Base-by-base conservation (phyloP, 495 filamentous ascomycete genomes). In the Friedmanniomyces simplex region DNA sequence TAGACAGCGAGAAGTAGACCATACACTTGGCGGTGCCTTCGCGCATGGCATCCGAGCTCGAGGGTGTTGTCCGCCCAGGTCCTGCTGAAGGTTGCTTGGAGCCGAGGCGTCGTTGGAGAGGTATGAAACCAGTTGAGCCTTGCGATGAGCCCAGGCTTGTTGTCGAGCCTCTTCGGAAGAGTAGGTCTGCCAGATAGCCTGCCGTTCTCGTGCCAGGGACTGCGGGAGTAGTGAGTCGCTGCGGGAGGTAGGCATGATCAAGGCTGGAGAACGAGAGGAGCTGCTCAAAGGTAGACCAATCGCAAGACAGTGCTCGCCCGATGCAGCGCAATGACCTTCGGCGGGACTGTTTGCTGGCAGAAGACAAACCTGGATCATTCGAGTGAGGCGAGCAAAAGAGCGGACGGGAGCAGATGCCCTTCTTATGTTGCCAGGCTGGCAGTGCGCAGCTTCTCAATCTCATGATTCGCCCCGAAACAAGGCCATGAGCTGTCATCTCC, bases 141-240 rank as follows among this genome's bases (percentile, higher is more conserved):
- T 59, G 24, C 47, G 60, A n/a, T 63, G 47, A 36, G 37, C 11
- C 64, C 64, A 66, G n/a, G 56, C 52, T 16, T 39, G 30, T 13
- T 48, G 57, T 53, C 54, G 58, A 24, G 42, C 46, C 10, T 52
- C 36, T 20, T 64, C 64, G 18, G 61, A n/a, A 1, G 42, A 20
- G 24, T 58, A 42, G 12, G 58, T 16, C 32, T 25, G n/a, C 37
- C 63, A 62, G 34, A 62, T 58, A 8, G 49, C 46, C 34, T 51
- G 55, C 48, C 43, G 28, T 48, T 54, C 55, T 30, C 24, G 49
- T 26, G 55, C 51, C 24, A 65, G 55, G 0, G 21, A 26, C 47
- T 62, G 50, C 42, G 30, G 7, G 8, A 56, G 18, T 6, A 45
- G n/a, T n/a, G n/a, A 42, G 45, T 56, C 63, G 49, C 24, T 20